Evolutionary conservation across 208 protist species (phyloP), one percentile per base, ranked within the genome.

Genomic region (Vickermania ingenoplastis): DNA sequence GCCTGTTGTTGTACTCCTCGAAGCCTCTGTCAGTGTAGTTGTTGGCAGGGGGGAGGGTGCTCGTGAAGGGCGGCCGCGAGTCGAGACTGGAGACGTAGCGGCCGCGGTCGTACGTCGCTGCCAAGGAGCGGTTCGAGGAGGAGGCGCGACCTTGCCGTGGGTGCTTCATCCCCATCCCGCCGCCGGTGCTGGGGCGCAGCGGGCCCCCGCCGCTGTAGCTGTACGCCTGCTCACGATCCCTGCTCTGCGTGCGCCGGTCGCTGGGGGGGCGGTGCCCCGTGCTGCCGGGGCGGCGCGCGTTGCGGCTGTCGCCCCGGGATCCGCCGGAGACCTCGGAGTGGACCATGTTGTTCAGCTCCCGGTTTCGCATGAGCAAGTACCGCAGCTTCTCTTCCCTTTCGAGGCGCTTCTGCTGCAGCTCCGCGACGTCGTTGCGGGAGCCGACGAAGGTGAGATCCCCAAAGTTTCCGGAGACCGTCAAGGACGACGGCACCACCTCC

Each of bases 381-480:
- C 70, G 58, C 36, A 73, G 67, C 3, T 72, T 68, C 13, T 56
- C 61, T 31, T 61, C 71, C 26, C 82, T 74, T 49, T 71, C 57
- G 27, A 45, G 60, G 49, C 82, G 75, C 17, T 72, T 61, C 48
- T 79, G 41, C 59, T 90, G 71, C 48, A 78, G 69, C 0, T 55
- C 64, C 0, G 25, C 27, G 21, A 65, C 49, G 5, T 83, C 82
- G 0, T 65, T 58, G 28, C 25, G 27, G 0, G 13, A 24, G 22
- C 82, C 82, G 25, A 68, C 77, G 60, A 89, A 89, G 1, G 68
- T 58, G 14, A 89, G 53, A 0, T 63, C 48, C 2, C 82, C 82
- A 62, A 86, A 83, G 1, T 69, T 14, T 1, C 73, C 71, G 0
- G 69, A 31, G 14, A 25, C 30, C 1, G 60, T 31, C 26, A 82